Evolutionary conservation across 2,329 filamentous ascomycete species (phyloP).

Genomic region (Pleoardoris graminearum): DNA sequence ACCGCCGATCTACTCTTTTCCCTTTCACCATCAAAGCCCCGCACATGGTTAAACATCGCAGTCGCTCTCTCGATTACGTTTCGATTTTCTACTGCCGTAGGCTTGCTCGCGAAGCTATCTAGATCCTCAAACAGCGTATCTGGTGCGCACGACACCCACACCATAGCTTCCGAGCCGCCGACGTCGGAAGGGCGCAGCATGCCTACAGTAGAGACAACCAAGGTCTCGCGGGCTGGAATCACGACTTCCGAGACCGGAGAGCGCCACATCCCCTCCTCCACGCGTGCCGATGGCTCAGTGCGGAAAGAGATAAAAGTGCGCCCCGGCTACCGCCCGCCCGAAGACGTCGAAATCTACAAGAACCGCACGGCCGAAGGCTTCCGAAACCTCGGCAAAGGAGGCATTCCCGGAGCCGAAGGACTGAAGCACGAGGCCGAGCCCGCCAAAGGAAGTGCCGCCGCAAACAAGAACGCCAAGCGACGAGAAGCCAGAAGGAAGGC

Average conservation of each 20-base stretch:
- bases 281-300: slow-evolving; percentile 85
- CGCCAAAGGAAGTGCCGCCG: slow-evolving; percentile 54
- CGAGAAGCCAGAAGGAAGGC: slow-evolving; percentile 67
- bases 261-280: slow-evolving; percentile 85
- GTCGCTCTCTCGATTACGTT: neutral
- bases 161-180: slow-evolving; percentile 6
- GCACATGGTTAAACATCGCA: neutral
- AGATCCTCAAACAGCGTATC: neutral
- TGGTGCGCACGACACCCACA: slow-evolving; percentile 1
- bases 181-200: too few relatives aligned
- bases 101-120: neutral
- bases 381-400: slow-evolving; percentile 71
- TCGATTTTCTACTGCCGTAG: neutral
- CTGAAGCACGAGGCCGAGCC: slow-evolving; percentile 52
- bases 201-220: slow-evolving; percentile 35
- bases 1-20: slow-evolving; percentile 2
- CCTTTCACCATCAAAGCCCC: slow-evolving; percentile 5
- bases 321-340: slow-evolving; percentile 89
- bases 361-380: slow-evolving; percentile 86
- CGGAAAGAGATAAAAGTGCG: slow-evolving; percentile 92
- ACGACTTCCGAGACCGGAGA: slow-evolving; percentile 75
- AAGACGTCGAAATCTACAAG: slow-evolving; percentile 96
- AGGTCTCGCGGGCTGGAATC: slow-evolving; percentile 57
- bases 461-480: slow-evolving; percentile 86
- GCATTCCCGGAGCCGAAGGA: slow-evolving; percentile 72